Evolutionary conservation across 306 rosid species (phyloP), one percentile per base, ranked within the genome.

Genomic region (Rubus idaeus): DNA sequence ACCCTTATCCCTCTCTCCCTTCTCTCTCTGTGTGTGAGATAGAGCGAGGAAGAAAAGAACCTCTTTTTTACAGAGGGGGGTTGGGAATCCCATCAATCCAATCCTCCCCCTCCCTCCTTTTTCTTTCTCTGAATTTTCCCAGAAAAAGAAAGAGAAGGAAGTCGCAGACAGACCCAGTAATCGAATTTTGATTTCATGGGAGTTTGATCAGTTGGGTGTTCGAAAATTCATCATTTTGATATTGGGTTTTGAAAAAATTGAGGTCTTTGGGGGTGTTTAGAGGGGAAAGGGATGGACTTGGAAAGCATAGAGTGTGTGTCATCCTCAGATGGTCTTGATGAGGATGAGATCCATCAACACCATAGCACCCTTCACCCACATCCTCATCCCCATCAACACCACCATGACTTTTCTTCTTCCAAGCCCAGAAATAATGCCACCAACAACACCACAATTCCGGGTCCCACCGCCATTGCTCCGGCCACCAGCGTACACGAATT

Each of bases 401-500:
- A 87, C 78, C 83, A 96, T 4, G 97, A 91, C 46, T 91, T 87
- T 79, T 80, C 92, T 75, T 84, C 94, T 62, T 80, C 92, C 3
- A 90, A 91, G 69, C 85, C 92, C 78, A 88, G 97, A 75, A 86
- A 85, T 53, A 88, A 88, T 85, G 90, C 87, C 67, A 80, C 69
- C 71, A 77, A 71, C 30, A 88, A 81, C 55, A 79, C 70, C 70
- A 75, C 80, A 45, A 71, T 57, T n/a, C 47, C 85, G 71, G 90
- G 88, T 0, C 80, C 88, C 50, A 84, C 82, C n/a, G 85, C 85
- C 67, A 89, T 89, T 79, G 79, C 96, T 61, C 98, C 98, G 4
- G 93, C 97, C 68, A 91, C 98, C 76, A 94, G 98, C 81, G 98
- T 94, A 65, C 98, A 94, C 45, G 98, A 93, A 80, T 85, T 93